Base-by-base conservation (phyloP, 2,329 filamentous ascomycete genomes). In the Colletotrichum sp. region DNA sequence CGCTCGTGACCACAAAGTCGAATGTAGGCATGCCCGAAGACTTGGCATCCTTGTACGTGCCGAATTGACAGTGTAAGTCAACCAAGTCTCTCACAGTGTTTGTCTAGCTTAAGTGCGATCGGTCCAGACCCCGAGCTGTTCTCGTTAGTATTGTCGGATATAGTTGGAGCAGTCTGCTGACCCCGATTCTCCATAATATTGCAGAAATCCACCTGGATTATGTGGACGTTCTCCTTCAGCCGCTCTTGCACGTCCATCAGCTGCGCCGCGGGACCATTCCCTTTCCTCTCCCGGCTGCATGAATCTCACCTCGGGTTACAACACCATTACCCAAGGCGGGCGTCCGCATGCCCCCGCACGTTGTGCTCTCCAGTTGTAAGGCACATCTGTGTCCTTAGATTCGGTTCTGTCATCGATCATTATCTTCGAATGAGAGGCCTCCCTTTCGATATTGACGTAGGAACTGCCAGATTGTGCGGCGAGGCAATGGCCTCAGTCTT, bases 111-210 rank as follows among this genome's bases (percentile, higher is more conserved):
- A 21, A 52, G n/a, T 55, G 32, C 21, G 43, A 52, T 52, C 43
- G n/a, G 43, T 48, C 24, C 24, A 64, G 52, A 61, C 16, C 32
- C 52, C 14, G 64, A 21, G 21, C 5, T 36, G n/a, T 21, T 28
- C 12, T 58, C 30, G 38, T 68, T 68, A 56, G 56, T 28, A 32
- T 63, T 43, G n/a, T 48, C 43, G 63, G 69, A 38, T 36, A 48
- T 63, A 68, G 43, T 14, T 48, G 38, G 28, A 64, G 52, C 16
- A n/a, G 69, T 73, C 73, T 72, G 73, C 69, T 75, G 69, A 75
- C 72, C 68, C 26, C 36, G 26, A 32, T 28, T 43, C 34, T 32
- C 52, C 68, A 56, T n/a, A 32, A 68, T 72, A 16, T 30, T 72
- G 55, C 38, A 58, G 62, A 62, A 72, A n/a, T 48, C 14, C 32